A percentile compares a stretch with the other conserved stretches of the same genome.
These are phyloP conservation scores for Gossypium turneri DNA, from an alignment of 345 rosid genomes.

Conservation along the genomic window DNA sequence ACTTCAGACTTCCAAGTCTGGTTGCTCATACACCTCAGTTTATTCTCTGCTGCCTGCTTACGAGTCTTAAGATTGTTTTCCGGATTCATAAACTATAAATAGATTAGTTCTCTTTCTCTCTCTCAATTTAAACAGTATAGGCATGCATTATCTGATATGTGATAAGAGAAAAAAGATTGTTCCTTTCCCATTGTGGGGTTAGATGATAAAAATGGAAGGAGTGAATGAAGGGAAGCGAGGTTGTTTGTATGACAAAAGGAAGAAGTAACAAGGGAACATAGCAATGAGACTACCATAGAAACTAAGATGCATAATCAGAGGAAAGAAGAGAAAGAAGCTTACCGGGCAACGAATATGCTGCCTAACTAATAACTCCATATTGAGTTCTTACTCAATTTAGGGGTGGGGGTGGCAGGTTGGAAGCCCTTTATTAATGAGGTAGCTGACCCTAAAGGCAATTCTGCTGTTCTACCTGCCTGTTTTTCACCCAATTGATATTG, in stretches of 20 bases:
- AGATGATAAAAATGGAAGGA: neutral
- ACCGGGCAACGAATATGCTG: neutral
- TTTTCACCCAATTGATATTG: neutral
- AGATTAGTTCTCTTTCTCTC: neutral
- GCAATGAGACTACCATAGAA: neutral
- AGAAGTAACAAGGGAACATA: neutral
- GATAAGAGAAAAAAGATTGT: neutral
- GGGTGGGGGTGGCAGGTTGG: neutral
- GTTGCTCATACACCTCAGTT: neutral
- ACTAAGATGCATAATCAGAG: neutral
- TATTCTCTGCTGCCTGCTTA: neutral
- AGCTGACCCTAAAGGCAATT: neutral
- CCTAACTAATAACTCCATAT: neutral
- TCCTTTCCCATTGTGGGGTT: neutral
- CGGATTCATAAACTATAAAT: neutral
- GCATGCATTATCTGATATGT: neutral
- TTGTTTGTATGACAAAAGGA: neutral
- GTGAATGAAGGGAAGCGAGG: neutral
- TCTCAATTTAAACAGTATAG: neutral
- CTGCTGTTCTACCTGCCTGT: neutral
- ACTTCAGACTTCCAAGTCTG: neutral
- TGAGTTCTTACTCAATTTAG: neutral
- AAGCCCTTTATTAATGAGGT: neutral
- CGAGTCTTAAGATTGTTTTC: neutral
- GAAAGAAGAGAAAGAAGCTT: conserved; percentile 7